A percentile compares a stretch with the other conserved stretches of the same genome.
phyloP scores from a whole-genome alignment of 164 flowering plant species.

The Brasenia schreberi region DNA sequence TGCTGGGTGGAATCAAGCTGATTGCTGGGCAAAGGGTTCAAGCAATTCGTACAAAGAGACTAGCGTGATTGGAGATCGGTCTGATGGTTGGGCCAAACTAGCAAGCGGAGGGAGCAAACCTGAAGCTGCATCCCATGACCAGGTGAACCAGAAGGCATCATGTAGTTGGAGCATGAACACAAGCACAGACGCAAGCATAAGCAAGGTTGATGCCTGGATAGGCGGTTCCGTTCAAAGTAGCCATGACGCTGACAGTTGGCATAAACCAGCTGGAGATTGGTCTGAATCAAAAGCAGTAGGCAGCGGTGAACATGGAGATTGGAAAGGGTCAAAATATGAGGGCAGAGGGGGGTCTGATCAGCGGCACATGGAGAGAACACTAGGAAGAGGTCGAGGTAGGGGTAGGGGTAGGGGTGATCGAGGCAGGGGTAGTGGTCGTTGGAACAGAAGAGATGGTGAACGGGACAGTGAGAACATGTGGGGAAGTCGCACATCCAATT shows the following conservation, averaged over 20 bases:
- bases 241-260: not conserved
- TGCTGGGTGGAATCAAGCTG: not conserved
- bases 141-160: not conserved
- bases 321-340: not conserved
- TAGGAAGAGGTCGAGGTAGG: not conserved
- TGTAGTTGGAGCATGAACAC: slow-evolving; percentile 9
- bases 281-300: not conserved
- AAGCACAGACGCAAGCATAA: slow-evolving; percentile 4
- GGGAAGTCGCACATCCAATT: not conserved
- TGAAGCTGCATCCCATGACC: slow-evolving; percentile 8
- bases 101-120: slow-evolving; percentile 16
- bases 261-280: not conserved
- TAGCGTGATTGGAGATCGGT: not conserved
- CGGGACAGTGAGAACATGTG: not conserved
- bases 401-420: not conserved
- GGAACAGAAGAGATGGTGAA: not conserved
- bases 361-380: not conserved
- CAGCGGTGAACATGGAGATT: not conserved
- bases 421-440: too few relatives aligned
- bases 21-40: not conserved
- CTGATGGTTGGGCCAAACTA: slow-evolving; percentile 7
- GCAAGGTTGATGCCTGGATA: slow-evolving; percentile 3
- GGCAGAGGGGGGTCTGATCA: not conserved
- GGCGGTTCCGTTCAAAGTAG: not conserved
- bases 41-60: slow-evolving; percentile 2